Base-by-base conservation (phyloP, 345 rosid genomes). In the Corchorus olitorius region DNA sequence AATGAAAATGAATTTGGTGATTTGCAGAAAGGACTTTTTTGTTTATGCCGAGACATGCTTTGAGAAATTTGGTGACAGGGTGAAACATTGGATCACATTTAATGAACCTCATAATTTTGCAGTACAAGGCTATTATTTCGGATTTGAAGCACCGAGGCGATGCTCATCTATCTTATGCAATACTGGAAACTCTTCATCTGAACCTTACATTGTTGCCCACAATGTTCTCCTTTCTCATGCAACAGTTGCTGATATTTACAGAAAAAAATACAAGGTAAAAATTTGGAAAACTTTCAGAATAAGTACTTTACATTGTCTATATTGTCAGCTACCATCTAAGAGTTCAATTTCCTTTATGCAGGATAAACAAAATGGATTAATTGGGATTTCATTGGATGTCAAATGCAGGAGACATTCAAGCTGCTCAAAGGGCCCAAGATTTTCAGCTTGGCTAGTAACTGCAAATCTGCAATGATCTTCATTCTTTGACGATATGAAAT, bases 401-500 rank as follows among this genome's bases (percentile, higher is more conserved):
- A 90, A 93, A 35, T 95, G 99, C 85, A 9, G 82, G 80, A 48
- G 89, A 93, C 73, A 87, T 79, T 41, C 91, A 90, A 79, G 99
- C 97, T 46, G 83, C 97, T 61, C 90, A 95, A 82, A 87, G 97
- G 81, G 99, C 99, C 20, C 98, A 87, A 87, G 99, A 95, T 82
- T 95, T 95, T 86, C 99, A 95, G 86, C 90, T 95, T 78, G 99
- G 97, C 78, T 95, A 98, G 99, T 91, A 88, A 81, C 10, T 27
- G 27, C 27, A 27, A 27, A n/a, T n/a, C n/a, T n/a, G n/a, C n/a
- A n/a, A n/a, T n/a, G n/a, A n/a, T n/a, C n/a, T n/a, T n/a, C n/a
- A n/a, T n/a, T n/a, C 56, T 45, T 11, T 53, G 56, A 19, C 60
- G 10, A n/a, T 16, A 17, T 55, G 17, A 55, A n/a, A 55, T 55